These are phyloP conservation scores for Ceriops tagal DNA, from an alignment of 345 rosid genomes.

Conservation along the genomic window DNA sequence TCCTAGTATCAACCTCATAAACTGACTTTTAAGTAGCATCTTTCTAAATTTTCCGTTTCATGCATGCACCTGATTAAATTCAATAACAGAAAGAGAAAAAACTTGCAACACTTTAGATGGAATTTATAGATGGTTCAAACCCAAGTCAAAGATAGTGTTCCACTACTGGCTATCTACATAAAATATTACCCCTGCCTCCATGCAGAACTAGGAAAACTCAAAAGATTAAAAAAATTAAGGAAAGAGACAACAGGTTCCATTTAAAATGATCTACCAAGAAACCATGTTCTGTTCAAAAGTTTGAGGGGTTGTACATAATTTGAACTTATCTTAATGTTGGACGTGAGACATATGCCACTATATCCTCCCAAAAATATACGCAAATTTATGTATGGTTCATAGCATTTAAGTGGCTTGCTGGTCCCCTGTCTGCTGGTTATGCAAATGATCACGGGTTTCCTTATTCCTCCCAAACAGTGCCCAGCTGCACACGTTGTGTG, in stretches of 20 bases:
- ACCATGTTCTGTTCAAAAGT: constrained; percentile 13
- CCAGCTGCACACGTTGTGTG: too few relatives aligned
- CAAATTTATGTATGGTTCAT: neutral
- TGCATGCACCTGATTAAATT: constrained; percentile 3
- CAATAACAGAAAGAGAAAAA: constrained; percentile 30
- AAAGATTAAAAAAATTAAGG: neutral
- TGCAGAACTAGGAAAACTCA: constrained; percentile 36
- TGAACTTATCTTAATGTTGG: neutral
- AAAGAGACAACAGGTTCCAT: neutral
- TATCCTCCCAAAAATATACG: neutral
- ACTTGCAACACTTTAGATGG: constrained; percentile 15
- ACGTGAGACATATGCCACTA: neutral
- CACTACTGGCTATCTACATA: constrained; percentile 12
- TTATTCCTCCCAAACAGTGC: too few relatives aligned
- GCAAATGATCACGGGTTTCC: too few relatives aligned
- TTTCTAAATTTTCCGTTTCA: constrained; percentile 2
- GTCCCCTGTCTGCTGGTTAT: too few relatives aligned
- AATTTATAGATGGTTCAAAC: constrained; percentile 42
- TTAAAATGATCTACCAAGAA: neutral
- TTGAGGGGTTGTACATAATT: constrained; percentile 16
- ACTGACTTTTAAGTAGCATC: constrained; percentile 29
- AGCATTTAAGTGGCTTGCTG: too few relatives aligned
- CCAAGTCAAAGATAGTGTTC: constrained; percentile 43
- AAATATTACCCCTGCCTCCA: constrained; percentile 15
- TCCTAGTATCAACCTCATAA: constrained; percentile 28